phyloP scores from a whole-genome alignment of 139 green algal species.

The Micromonas pusilla region DNA sequence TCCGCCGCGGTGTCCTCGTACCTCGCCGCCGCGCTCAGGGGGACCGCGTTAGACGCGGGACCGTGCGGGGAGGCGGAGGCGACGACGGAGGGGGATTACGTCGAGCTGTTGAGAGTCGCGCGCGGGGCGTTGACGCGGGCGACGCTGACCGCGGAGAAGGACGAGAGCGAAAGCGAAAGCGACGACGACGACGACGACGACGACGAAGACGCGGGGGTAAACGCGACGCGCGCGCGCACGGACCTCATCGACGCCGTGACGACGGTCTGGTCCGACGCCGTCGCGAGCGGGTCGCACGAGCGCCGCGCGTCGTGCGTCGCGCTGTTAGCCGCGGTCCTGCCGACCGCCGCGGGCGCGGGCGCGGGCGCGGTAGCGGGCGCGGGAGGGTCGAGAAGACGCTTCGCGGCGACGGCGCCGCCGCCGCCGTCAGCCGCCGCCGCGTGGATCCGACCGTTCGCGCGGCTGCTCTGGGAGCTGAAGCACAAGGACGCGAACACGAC shows the following conservation, averaged over 20 bases:
- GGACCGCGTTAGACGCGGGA: not conserved
- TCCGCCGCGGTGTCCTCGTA: not conserved
- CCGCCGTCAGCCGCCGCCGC: not conserved
- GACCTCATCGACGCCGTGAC: not conserved
- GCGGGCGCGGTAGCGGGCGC: not conserved
- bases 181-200: not conserved
- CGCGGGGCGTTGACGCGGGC: not conserved
- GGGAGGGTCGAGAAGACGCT: not conserved
- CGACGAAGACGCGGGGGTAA: not conserved
- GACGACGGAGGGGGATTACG: not conserved
- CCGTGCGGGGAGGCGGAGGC: not conserved
- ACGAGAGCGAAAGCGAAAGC: not conserved
- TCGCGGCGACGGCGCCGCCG: not conserved
- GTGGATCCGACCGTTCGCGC: not conserved
- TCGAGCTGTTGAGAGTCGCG: not conserved
- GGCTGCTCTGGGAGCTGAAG: constrained; percentile 4
- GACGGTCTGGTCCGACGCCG: not conserved
- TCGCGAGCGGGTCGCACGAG: not conserved
- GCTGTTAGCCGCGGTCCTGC: not conserved
- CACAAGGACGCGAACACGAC: not conserved
- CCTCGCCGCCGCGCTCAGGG: not conserved
- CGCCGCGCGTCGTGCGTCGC: not conserved
- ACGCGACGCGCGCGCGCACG: not conserved
- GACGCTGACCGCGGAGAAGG: not conserved
- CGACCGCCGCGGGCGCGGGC: not conserved